Base-by-base conservation (phyloP, 2,329 filamentous ascomycete species). In the Xylariales sp. region DNA sequence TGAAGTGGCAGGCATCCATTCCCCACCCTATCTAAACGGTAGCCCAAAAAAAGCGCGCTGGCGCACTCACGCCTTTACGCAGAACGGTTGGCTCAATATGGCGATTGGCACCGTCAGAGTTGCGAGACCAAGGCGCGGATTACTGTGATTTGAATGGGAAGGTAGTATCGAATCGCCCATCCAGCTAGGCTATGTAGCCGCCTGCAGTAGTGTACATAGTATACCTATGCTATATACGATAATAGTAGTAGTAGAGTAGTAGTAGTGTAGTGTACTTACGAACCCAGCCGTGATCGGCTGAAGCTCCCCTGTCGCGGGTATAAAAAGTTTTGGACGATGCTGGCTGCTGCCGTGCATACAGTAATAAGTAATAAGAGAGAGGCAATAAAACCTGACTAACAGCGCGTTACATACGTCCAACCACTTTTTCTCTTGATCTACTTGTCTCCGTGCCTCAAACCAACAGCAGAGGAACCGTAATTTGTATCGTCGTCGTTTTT, bases 231-330 rank as follows among this genome's bases (percentile, higher is more conserved):
- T 23, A 23, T 23, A 23, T 23, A 23, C 23, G 23, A 23, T 23
- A 23, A 23, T 23, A 23, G 23, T 23, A 23, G 23, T 23, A 23
- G 23, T 23, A 23, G 23, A 23, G 23, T 23, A 23, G 23, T 23
- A 23, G 23, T 23, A 23, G 23, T 23, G 23, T 23, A 23, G 23
- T 23, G 23, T 23, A 23, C 23, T 23, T 23, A 23, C 23, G 23
- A 23, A 32, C 10, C 23, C 36, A 54, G 57, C 58, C 64, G 50
- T 54, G 28, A 28, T 41, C 63, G 56, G 56, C 55, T 34, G 45
- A 46, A 10, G 28, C 12, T 56, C 39, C 53, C 54, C 54, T 56
- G 39, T 41, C 39, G 14, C 54, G 54, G 54, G 28, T 56, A 56
- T 45, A 56, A 56, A 56, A 36, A 10, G 23, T 23, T 12, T 18